Base-by-base conservation (phyloP, 192 early-diverging fungal species). In the Tieghemiomyces parasiticus region DNA sequence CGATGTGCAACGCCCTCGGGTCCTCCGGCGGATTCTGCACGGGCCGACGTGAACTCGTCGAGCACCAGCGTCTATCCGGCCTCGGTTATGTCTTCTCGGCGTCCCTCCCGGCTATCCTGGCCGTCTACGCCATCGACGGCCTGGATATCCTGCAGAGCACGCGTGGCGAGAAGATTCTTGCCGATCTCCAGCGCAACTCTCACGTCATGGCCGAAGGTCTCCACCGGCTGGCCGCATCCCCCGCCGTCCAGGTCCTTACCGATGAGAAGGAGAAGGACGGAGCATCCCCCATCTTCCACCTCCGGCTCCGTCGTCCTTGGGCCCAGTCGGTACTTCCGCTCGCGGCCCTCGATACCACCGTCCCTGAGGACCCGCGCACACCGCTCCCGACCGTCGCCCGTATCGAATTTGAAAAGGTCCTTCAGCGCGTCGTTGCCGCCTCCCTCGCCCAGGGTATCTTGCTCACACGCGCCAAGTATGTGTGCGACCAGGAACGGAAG, bases 1-100 rank as follows among this genome's bases (percentile, higher is more conserved):
- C 92, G 0, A 78, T 95, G 77, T 74, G 84, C 60, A 81, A 84
- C 62, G 71, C 88, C 0, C 68, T 98, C 13, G 81, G 82, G 25
- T 77, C 89, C 3, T 76, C 89, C 3, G 95, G 95, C 64, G 95
- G 95, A 6, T 98, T 95, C 77, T 93, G 90, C 71, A 85, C 85
- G 50, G 92, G 89, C 19, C 75, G 79, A 59, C 80, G 79, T 64
- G 90, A 91, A 58, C 81, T 95, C 53, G 74, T 91, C 19, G 91
- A 95, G 65, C 90, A 97, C 70, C 83, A 95, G 71, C 80, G 90
- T 34, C 81, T 98, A 30, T 90, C 91, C 13, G 92, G 92, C 4
- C 72, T 76, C 35, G 87, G 87, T 1, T 98, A 95, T 72, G 86
- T 84, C 61, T 98, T 88, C 71, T 95, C 93, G 34, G 95, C 95